These are phyloP conservation scores for Bonia amplexicaulis DNA, from an alignment of 176 grass and related monocot species.

Conservation along the genomic window DNA sequence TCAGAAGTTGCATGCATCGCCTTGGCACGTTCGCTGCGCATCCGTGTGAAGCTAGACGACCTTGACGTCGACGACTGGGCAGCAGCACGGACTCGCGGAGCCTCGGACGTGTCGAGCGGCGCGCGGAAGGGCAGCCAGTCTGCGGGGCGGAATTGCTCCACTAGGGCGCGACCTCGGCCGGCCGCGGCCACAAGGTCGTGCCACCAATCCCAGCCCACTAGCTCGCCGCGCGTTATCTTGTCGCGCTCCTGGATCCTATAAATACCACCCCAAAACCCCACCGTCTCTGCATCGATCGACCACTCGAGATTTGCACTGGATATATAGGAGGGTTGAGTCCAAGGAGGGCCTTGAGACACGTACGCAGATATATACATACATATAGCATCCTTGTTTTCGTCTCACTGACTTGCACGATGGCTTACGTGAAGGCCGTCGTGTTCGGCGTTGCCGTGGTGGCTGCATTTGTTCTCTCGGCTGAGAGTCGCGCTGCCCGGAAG, in stretches of 20 bases:
- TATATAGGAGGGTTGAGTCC: too few species aligned
- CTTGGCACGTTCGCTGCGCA: not conserved
- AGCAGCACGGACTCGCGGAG: not conserved
- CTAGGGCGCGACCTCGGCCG: not conserved
- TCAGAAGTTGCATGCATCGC: not conserved
- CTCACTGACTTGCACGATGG: constrained; percentile 18
- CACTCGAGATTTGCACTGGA: not conserved
- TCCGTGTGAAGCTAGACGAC: not conserved
- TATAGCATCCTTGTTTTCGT: too few species aligned
- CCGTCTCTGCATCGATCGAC: not conserved
- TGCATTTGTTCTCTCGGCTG: constrained; percentile 19
- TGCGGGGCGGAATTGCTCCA: constrained; percentile 27
- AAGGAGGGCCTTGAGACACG: not conserved
- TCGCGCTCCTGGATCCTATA: constrained; percentile 3
- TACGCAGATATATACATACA: not conserved
- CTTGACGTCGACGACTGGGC: not conserved
- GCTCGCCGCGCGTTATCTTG: not conserved
- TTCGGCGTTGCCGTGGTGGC: constrained; percentile 22
- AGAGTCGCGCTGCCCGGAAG: constrained; percentile 48
- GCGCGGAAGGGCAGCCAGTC: not conserved
- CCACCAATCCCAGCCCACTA: constrained; percentile 28
- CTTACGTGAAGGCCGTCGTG: constrained; percentile 17
- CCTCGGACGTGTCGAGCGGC: constrained; percentile 23
- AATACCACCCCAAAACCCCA: not conserved
- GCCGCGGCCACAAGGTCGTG: constrained; percentile 24